Evolutionary conservation across 2,329 filamentous ascomycete genomes (phyloP), one percentile per base, ranked within the genome.

Genomic region (Ophiocordyceps camponoti-floridani): DNA sequence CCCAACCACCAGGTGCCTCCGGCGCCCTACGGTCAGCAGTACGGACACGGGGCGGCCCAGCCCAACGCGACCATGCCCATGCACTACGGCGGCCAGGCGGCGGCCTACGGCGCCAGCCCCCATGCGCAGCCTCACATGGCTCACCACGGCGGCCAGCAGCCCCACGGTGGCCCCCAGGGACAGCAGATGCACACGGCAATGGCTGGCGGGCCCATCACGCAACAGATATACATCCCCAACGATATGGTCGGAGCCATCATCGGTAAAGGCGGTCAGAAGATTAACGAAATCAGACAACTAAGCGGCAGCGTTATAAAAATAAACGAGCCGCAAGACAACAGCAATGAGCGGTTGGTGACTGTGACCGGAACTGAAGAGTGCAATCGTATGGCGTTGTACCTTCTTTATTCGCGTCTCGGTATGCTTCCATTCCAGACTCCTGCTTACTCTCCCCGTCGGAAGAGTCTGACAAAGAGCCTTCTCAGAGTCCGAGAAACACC

Each of bases 201-300:
- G 72, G 58, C 62, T 5, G 66, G 63, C 12, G 62, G 64, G 23
- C 86, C 88, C 43, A 71, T 96, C 57, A 98, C 91, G 3, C 91
- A 98, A 64, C 91, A 98, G 64, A 98, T 98, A 53, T 98, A 84
- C 67, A 98, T 98, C 55, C 91, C 91, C 47, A 98, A 98, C 60
- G 91, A 98, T 58, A 96, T 98, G 91, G 91, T 98, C 45, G 91
- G 91, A 50, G 91, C 91, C 46, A 98, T 98, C 56, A 98, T 98
- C 55, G 91, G 91, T 57, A 98, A 98, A 68, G 91, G 91, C 49
- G 91, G 91, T 51, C 84, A 87, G 46, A 98, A 98, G 75, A 98
- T 98, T 72, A 98, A 98, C 60, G 91, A 98, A 66, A 98, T 98
- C 52, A 80, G 91, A 53, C 87, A 95, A 62, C 79, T 98, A 55